A percentile compares a stretch with the other conserved stretches of the same genome.
Evolutionary conservation across 1,284 basidiomycete genomes (phyloP).

Genomic region (Peniophora sp.): DNA sequence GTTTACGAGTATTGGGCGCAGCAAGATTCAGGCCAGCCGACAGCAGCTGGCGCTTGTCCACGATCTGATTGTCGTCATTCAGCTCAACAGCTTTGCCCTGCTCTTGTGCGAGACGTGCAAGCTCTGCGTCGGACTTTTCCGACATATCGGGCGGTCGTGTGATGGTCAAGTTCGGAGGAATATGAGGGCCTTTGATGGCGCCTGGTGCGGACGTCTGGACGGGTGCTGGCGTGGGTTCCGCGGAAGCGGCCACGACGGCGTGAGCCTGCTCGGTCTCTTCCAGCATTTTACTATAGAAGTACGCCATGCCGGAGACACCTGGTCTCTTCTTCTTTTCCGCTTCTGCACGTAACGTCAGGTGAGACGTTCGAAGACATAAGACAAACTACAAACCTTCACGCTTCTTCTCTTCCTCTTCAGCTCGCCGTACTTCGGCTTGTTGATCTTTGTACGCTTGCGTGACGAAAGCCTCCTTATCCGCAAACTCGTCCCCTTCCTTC

Average conservation of each 20-base stretch:
- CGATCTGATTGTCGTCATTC: slow-evolving; percentile 96
- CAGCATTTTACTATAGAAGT: slow-evolving; percentile 81
- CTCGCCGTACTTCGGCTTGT: slow-evolving; percentile 84
- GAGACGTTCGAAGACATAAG: background rate
- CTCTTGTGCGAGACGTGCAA: slow-evolving; percentile 58
- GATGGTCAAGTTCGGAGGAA: slow-evolving; percentile 61
- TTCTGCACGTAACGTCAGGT: slow-evolving; percentile 31
- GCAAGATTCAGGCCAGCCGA: slow-evolving; percentile 88
- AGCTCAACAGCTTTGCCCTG: slow-evolving; percentile 88
- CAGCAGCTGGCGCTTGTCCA: slow-evolving; percentile 91
- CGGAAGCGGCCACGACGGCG: slow-evolving; percentile 71
- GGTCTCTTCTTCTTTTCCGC: slow-evolving; percentile 50
- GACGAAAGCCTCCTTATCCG: slow-evolving; percentile 93
- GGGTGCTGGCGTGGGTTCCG: background rate
- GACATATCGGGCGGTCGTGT: slow-evolving; percentile 57
- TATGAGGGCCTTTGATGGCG: slow-evolving; percentile 54
- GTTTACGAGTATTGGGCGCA: slow-evolving; percentile 66
- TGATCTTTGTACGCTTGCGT: slow-evolving; percentile 97
- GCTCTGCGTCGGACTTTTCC: slow-evolving; percentile 60
- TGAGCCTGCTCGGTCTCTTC: slow-evolving; percentile 79
- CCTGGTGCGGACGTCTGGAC: slow-evolving; percentile 25
- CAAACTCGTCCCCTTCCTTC: slow-evolving; percentile 89
- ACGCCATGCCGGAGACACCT: slow-evolving; percentile 67
- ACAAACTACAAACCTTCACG: slow-evolving; percentile 61
- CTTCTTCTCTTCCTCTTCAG: slow-evolving; percentile 85